These are phyloP conservation scores for Tetraselmis striata DNA, from an alignment of 139 green algal genomes.

Conservation along the genomic window DNA sequence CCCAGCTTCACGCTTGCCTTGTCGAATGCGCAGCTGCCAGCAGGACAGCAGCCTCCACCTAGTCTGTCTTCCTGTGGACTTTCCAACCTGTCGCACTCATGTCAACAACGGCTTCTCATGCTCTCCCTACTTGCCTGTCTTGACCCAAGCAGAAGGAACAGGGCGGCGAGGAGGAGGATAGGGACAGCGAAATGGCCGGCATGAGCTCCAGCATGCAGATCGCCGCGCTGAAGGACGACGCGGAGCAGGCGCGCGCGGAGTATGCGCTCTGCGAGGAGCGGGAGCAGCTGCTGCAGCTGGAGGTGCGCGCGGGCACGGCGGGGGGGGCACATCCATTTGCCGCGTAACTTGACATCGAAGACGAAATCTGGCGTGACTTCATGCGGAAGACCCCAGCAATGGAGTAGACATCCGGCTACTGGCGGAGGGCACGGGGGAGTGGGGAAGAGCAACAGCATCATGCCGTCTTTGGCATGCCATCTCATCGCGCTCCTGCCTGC, in stretches of 20 bases:
- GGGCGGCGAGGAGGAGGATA: slow-evolving; percentile 7
- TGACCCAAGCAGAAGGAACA: neutral
- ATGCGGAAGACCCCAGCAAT: too few relatives aligned
- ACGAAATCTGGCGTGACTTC: too few relatives aligned
- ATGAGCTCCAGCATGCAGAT: slow-evolving; percentile 13
- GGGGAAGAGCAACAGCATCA: too few relatives aligned
- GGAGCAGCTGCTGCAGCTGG: slow-evolving; percentile 55
- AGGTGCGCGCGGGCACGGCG: too few relatives aligned
- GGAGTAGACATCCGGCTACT: too few relatives aligned
- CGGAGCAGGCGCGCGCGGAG: slow-evolving; percentile 56
- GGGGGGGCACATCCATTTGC: too few relatives aligned
- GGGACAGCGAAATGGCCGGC: neutral
- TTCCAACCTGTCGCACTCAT: neutral
- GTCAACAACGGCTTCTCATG: neutral
- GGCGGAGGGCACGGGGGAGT: too few relatives aligned
- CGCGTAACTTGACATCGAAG: too few relatives aligned
- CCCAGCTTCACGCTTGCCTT: neutral
- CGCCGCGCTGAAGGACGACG: slow-evolving; percentile 54
- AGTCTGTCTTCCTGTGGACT: neutral
- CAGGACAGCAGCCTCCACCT: neutral
- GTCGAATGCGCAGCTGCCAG: neutral
- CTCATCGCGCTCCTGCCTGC: too few relatives aligned
- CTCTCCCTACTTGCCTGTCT: neutral
- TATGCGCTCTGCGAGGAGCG: slow-evolving; percentile 53
- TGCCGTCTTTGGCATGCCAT: too few relatives aligned